Evolutionary conservation across 2,329 filamentous ascomycete species (phyloP).

Genomic region (Emmonsiellopsis sp.): DNA sequence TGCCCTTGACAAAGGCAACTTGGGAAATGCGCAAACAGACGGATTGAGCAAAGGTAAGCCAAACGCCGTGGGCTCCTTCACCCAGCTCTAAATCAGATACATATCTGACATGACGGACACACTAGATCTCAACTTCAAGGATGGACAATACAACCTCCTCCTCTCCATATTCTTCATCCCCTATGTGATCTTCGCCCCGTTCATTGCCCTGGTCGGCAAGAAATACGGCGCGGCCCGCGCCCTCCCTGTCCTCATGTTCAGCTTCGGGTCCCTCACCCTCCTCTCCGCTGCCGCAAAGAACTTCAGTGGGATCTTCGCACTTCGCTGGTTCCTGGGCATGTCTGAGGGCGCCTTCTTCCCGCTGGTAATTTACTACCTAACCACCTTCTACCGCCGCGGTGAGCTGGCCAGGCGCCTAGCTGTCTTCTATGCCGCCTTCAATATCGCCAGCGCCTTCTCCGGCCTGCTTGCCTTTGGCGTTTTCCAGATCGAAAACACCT

Average conservation of each 20-base stretch:
- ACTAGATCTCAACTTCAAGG: constrained; percentile 46
- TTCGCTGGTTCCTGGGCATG: constrained; percentile 62
- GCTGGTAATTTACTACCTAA: constrained; percentile 55
- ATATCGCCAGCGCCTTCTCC: constrained; percentile 60
- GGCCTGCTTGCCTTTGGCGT: constrained; percentile 52
- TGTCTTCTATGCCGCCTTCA: constrained; percentile 66
- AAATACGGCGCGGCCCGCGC: constrained; percentile 55
- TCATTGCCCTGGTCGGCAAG: constrained; percentile 58
- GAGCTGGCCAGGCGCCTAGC: constrained; percentile 62
- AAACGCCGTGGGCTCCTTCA: neutral
- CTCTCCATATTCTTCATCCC: constrained; percentile 66
- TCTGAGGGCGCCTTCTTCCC: constrained; percentile 62
- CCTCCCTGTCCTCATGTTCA: constrained; percentile 59
- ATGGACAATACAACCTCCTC: constrained; percentile 59
- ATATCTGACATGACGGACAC: neutral
- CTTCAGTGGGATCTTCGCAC: constrained; percentile 56
- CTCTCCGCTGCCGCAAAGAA: constrained; percentile 47
- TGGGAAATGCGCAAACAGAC: constrained; percentile 50
- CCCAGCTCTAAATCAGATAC: neutral
- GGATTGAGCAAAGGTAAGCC: constrained; percentile 33
- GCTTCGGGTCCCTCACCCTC: constrained; percentile 57
- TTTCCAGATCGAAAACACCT: constrained; percentile 46
- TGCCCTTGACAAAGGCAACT: constrained; percentile 41
- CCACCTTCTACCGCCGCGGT: constrained; percentile 60
- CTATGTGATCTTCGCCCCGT: constrained; percentile 60